Conservation (phyloP, 225 moss, liverwort and hornwort species). For the Polytrichum commune region DNA sequence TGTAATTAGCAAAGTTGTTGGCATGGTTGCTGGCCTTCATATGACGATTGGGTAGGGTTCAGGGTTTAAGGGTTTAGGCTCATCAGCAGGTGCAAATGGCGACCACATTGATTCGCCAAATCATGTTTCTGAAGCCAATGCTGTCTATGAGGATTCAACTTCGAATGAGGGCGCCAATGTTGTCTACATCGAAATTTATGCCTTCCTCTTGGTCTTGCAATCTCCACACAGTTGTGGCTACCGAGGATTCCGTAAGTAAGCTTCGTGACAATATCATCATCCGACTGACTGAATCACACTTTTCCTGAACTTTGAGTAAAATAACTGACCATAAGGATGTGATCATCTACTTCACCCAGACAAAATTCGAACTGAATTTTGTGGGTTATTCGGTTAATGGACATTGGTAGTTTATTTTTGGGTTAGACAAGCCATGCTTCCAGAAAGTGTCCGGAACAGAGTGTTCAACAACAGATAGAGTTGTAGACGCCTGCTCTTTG, state of each 20-base stretch:
- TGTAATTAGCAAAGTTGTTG: too few relatives aligned
- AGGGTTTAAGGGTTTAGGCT: too few relatives aligned
- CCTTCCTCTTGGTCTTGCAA: slow-evolving; percentile 23
- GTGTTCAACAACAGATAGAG: background rate
- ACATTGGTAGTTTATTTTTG: background rate
- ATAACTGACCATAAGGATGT: too few relatives aligned
- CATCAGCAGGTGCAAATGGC: slow-evolving; percentile 26
- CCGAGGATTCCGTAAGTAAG: slow-evolving; percentile 53
- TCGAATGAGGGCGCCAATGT: slow-evolving; percentile 13
- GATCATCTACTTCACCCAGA: too few relatives aligned
- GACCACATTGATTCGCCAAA: slow-evolving; percentile 28
- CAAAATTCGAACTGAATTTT: background rate
- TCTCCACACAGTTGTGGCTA: slow-evolving; percentile 62
- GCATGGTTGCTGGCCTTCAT: too few relatives aligned
- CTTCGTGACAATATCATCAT: background rate
- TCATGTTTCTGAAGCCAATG: slow-evolving; percentile 22
- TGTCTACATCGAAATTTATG: slow-evolving; percentile 8
- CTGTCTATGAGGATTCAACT: slow-evolving; percentile 16
- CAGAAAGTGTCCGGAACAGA: background rate
- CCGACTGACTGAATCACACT: background rate
- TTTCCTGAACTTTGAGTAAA: too few relatives aligned
- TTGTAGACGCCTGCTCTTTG: background rate
- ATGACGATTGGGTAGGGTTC: too few relatives aligned
- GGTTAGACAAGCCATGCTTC: background rate
- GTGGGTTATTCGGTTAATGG: background rate